A percentile compares a stretch with the other conserved stretches of the same genome.
phyloP scores from a whole-genome alignment of 1,284 basidiomycete genomes.

The Anthracocystis panici-leucophaei region DNA sequence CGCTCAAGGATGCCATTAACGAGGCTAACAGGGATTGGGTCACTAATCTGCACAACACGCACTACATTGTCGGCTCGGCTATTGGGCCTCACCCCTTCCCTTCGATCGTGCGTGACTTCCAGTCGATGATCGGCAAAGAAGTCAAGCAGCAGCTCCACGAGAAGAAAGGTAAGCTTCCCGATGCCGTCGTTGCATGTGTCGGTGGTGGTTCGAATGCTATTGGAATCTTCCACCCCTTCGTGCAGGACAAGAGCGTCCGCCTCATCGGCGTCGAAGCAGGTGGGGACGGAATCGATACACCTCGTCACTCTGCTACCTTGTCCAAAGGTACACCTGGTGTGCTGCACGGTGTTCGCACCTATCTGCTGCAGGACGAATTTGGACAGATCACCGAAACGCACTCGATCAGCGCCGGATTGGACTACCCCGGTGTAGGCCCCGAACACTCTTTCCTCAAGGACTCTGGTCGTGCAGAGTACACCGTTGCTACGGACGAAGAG shows the following conservation, averaged over 20 bases:
- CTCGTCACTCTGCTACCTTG: conserved; percentile 90
- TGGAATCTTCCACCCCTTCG: conserved; percentile 73
- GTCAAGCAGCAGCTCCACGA: conserved; percentile 88
- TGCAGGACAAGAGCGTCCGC: conserved; percentile 61
- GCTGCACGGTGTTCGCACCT: conserved; percentile 94
- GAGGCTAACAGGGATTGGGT: conserved; percentile 86
- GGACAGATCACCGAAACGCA: conserved; percentile 98
- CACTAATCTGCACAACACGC: conserved; percentile 85
- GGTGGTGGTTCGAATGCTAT: conserved; percentile 98
- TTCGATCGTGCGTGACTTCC: conserved; percentile 97
- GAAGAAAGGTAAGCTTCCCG: conserved; percentile 84
- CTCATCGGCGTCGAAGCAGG: conserved; percentile 68
- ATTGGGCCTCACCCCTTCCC: conserved; percentile 99
- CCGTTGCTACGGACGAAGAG: conserved; percentile 91
- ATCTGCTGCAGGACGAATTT: conserved; percentile 86
- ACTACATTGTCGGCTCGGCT: conserved; percentile 96
- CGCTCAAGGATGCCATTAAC: conserved; percentile 83
- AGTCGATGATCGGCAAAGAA: conserved; percentile 92
- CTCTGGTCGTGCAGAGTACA: conserved; percentile 90
- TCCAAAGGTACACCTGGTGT: conserved; percentile 91
- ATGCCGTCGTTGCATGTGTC: conserved; percentile 94
- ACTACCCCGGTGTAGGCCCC: conserved; percentile 83
- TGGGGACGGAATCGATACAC: conserved; percentile 84
- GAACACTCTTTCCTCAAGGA: conserved; percentile 98
- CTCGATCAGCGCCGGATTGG: conserved; percentile 92